Conservation (phyloP, 1,284 basidiomycete species). For the Peniophora sp. region DNA sequence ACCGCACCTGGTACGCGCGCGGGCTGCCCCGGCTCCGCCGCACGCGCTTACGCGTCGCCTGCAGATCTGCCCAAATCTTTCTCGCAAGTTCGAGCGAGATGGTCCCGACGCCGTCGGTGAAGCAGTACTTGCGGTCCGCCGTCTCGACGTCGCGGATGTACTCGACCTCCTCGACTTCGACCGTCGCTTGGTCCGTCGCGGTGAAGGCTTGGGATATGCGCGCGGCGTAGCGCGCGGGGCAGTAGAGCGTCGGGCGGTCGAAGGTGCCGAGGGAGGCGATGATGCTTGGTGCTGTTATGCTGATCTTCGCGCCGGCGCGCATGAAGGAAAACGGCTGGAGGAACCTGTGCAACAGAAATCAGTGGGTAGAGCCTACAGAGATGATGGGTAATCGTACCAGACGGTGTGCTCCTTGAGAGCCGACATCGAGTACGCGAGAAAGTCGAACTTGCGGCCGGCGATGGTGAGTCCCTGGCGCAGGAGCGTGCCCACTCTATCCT, state of each 20-base stretch:
- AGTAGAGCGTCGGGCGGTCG: conserved; percentile 22
- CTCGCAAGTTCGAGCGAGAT: conserved; percentile 51
- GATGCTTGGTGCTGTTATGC: conserved; percentile 38
- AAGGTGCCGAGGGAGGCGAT: conserved; percentile 49
- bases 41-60: conserved; percentile 28
- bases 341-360: conserved; percentile 17
- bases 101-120: conserved; percentile 67
- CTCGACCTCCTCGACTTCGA: conserved; percentile 34
- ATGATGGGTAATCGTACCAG: conserved; percentile 25
- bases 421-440: conserved; percentile 51
- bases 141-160: conserved; percentile 25
- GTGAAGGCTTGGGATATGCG: conserved; percentile 69
- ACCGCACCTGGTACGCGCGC: conserved; percentile 50
- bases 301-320: conserved; percentile 13
- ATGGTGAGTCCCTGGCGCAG: conserved; percentile 38
- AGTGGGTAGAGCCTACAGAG: neutral
- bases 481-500: conserved; percentile 31
- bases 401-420: conserved; percentile 46
- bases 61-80: conserved; percentile 39
- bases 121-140: conserved; percentile 31
- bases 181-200: conserved; percentile 51
- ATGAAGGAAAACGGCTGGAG: conserved; percentile 34
- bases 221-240: conserved; percentile 65
- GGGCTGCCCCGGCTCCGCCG: conserved; percentile 30
- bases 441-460: conserved; percentile 42